phyloP scores from a whole-genome alignment of 1,284 basidiomycete species.

The Ceratobasidium sp. region DNA sequence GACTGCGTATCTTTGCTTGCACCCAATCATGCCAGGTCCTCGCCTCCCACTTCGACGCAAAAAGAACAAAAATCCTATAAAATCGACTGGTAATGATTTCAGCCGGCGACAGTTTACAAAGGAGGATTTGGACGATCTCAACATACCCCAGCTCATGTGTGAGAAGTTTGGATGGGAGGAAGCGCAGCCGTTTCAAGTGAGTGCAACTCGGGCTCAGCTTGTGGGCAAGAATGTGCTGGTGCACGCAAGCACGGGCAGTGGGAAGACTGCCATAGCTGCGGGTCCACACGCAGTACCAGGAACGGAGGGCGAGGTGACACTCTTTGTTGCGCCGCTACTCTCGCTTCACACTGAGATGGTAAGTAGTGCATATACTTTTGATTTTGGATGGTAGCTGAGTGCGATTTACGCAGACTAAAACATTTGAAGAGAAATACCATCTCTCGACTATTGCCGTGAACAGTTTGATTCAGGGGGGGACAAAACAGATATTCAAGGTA shows the following conservation, averaged over 20 bases:
- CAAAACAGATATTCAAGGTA: not conserved
- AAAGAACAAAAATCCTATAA: no score
- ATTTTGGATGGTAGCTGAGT: no score
- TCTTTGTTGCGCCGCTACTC: not conserved
- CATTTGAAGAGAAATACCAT: not conserved
- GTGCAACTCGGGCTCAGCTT: not conserved
- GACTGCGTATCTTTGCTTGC: no score
- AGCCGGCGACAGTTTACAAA: not conserved
- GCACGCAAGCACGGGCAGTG: not conserved
- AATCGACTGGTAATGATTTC: no score
- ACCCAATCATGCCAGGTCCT: no score
- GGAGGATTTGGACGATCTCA: not conserved
- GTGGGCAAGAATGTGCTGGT: not conserved
- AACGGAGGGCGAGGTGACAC: not conserved
- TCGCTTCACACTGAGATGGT: constrained; percentile 7
- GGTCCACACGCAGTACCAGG: not conserved
- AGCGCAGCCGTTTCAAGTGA: not conserved
- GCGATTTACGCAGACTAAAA: no score
- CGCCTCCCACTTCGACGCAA: no score
- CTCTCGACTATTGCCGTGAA: not conserved
- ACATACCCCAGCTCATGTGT: not conserved
- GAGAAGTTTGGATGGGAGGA: not conserved
- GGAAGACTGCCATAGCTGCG: not conserved
- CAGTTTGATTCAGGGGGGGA: not conserved
- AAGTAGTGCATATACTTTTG: no score